phyloP scores from a whole-genome alignment of 139 green algal genomes.

The Chlamydomonas asymmetrica region DNA sequence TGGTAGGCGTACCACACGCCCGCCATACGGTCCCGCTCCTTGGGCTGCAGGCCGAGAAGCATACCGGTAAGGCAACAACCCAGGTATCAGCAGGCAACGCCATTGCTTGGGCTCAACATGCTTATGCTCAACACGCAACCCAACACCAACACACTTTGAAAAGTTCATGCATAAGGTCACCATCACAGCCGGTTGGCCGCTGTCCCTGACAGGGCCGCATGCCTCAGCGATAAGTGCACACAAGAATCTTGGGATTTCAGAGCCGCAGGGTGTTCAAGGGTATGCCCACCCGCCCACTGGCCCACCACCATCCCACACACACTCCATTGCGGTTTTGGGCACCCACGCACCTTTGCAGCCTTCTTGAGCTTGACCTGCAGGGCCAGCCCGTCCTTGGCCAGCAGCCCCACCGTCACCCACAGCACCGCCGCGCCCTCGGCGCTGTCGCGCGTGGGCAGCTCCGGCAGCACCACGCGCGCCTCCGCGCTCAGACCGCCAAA shows the following conservation, averaged over 20 bases:
- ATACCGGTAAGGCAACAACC: neutral
- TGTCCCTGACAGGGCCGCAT: too few species aligned
- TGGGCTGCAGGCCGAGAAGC: constrained; percentile 13
- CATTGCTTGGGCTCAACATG: too few species aligned
- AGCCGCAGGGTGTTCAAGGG: too few species aligned
- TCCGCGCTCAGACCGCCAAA: constrained; percentile 34
- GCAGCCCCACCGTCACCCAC: constrained; percentile 63
- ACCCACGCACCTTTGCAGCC: constrained; percentile 1
- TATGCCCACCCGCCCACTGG: too few species aligned
- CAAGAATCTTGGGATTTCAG: too few species aligned
- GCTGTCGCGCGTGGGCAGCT: constrained; percentile 34
- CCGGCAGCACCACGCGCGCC: constrained; percentile 57
- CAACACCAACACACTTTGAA: too few species aligned
- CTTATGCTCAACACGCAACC: too few species aligned
- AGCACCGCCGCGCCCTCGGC: constrained; percentile 37
- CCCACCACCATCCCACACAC: neutral
- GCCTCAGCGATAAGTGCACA: too few species aligned
- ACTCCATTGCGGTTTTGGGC: neutral
- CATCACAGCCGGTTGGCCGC: too few species aligned
- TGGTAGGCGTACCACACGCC: constrained; percentile 73
- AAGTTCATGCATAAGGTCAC: too few species aligned
- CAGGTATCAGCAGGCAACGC: neutral
- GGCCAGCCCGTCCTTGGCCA: constrained; percentile 55
- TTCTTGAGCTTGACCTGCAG: constrained; percentile 39
- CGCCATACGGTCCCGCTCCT: constrained; percentile 50